Conservation (phyloP, 768 basidiomycete genomes). For the Hydnomerulius pinastri region DNA sequence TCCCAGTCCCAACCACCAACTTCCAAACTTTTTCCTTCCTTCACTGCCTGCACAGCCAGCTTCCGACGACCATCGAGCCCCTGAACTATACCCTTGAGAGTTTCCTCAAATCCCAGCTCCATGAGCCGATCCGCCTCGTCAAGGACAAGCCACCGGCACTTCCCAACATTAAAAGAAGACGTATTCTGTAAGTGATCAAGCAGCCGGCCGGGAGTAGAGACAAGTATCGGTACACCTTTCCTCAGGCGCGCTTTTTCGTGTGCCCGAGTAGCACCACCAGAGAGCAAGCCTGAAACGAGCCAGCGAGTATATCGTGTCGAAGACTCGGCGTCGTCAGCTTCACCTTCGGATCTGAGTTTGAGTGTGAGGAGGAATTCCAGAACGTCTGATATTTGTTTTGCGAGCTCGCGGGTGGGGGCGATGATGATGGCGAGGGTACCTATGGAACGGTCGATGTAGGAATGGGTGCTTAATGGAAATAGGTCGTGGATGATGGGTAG, state of each 20-base stretch:
- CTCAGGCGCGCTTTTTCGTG: conserved; percentile 96
- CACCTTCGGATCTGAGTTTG: conserved; percentile 62
- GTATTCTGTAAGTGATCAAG: conserved; percentile 98
- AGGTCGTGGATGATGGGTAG: conserved; percentile 95
- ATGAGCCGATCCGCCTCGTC: conserved; percentile 98
- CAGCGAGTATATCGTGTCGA: conserved; percentile 71
- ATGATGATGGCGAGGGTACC: conserved; percentile 95
- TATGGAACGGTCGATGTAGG: conserved; percentile 92
- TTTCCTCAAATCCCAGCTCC: conserved; percentile 98
- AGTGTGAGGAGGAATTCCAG: conserved; percentile 79
- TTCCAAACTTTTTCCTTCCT: conserved; percentile 67
- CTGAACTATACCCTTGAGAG: conserved; percentile 85
- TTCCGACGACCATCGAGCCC: conserved; percentile 82
- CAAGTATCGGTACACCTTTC: conserved; percentile 93
- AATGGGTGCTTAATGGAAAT: conserved; percentile 83
- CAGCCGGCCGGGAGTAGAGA: conserved; percentile 92
- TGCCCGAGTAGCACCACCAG: conserved; percentile 89
- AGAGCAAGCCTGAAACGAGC: conserved; percentile 91
- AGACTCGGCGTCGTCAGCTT: conserved; percentile 48
- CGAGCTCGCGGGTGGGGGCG: conserved; percentile 93
- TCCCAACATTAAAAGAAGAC: conserved; percentile 86
- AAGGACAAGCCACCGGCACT: conserved; percentile 93
- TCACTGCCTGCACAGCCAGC: conserved; percentile 66
- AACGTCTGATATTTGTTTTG: conserved; percentile 97
- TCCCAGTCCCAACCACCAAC: conserved; percentile 89